Evolutionary conservation across 306 rosid species (phyloP), one percentile per base, ranked within the genome.

Genomic region (Luffa aegyptiaca): DNA sequence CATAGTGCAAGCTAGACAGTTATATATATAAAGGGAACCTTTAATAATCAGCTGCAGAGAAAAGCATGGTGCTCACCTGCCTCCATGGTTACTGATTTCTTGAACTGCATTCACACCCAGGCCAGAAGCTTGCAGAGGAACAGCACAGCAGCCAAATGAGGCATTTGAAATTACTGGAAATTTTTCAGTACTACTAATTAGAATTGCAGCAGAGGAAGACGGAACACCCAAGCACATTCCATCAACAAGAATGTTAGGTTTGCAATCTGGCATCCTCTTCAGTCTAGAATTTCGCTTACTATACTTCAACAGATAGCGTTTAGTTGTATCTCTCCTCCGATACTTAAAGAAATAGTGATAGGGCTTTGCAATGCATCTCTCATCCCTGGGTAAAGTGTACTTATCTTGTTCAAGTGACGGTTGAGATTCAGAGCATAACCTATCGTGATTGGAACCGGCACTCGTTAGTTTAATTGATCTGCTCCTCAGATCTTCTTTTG

Each of bases 401-500:
- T 73, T 84, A 18, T 35, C 80, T 79, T 76, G 90, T 81, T 85
- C 85, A 75, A 20, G 68, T 78, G 59, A 55, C 36, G 31, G 58
- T 52, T 55, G 83, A 76, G 75, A 59, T 31, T 88, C 87, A 86
- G 41, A 82, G 44, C 82, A 89, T 63, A 84, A 20, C 8, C 88
- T 78, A 77, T 76, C 81, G 3, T 83, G 84, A 79, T 83, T 85
- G 41, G 84, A 84, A 68, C 80, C 59, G 0, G 76, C 75, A 81
- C 70, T 85, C 62, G 80, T 77, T 64, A 75, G 16, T 78, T 83
- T 81, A 68, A 78, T 77, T 48, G 93, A 89, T 62, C 87, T 84
- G 68, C 92, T 89, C 78, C 84, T 88, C 76, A 82, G 83, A 52
- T 86, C 91, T 82, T 87, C 88, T 83, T 89, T 85, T 81, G 83